Base-by-base conservation (phyloP, 176 grass and related monocot genomes). In the Bolboschoenus planiculmis region DNA sequence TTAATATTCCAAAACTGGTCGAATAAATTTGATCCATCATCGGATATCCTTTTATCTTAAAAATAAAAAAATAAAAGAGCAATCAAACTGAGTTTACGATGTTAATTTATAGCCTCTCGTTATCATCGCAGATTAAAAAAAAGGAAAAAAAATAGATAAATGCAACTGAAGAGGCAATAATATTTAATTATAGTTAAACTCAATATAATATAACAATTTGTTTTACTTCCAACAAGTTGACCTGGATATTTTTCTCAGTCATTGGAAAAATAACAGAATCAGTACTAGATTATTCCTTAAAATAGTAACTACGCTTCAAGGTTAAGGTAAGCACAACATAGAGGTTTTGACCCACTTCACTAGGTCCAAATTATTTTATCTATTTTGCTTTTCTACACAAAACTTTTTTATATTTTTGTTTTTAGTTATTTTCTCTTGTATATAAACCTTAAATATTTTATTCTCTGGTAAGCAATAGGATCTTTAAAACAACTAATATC, bases 231-330 rank as follows among this genome's bases (percentile, higher is more conserved):
- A 44, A 62, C 42, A 44, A 65, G 53, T 62, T 82, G 53, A 62
- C 31, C 37, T 65, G 14, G 5, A 78, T 14, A 4, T 31, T 54
- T 46, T 35, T 78, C 11, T 55, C 42, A 8, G 66, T 18, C 66
- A 57, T 37, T 80, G 33, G 78, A 40, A 80, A n/a, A 80, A 80
- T 37, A 53, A 61, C 31, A 80, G 30, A 62, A 46, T 46, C 37
- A 82, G 23, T 18, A 44, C 21, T 36, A 82, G 10, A 81, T 81
- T 44, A 81, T 81, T 11, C 21, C 56, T 81, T 61, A 44, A 82
- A 29, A 62, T 44, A 65, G 56, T 48, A 82, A 65, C 35, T 43
- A 61, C 37, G 37, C 78, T 4, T 82, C 16, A 63, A 15, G 51
- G 9, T 80, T 56, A 60, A 44, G 79, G 40, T 48, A 82, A 64